A percentile compares a stretch with the other conserved stretches of the same genome.
Evolutionary conservation across 2,329 filamentous ascomycete genomes (phyloP).

Genomic region (Curvularia spicifera): DNA sequence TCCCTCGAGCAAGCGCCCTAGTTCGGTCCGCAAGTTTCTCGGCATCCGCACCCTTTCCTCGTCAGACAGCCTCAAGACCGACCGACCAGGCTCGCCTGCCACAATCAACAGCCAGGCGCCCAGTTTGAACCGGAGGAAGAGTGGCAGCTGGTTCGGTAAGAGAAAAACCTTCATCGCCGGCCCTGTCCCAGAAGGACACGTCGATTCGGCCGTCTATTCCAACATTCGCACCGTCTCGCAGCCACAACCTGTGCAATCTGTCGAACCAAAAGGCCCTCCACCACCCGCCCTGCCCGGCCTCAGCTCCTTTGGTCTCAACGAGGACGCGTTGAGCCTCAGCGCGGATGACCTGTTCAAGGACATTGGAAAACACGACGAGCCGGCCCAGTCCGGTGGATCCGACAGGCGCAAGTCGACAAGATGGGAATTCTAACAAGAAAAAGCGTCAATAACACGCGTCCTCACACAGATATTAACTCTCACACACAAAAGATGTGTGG

Average conservation of each 20-base stretch:
- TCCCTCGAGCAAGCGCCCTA: conserved; percentile 43
- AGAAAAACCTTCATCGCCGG: conserved; percentile 46
- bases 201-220: conserved; percentile 28
- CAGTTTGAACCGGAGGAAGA: conserved; percentile 47
- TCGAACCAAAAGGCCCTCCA: conserved; percentile 45
- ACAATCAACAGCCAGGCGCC: conserved; percentile 43
- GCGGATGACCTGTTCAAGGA: conserved; percentile 52
- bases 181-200: conserved; percentile 43
- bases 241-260: conserved; percentile 14
- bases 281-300: conserved; percentile 51
- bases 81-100: conserved; percentile 46
- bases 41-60: conserved; percentile 48
- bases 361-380: conserved; percentile 29
- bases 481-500: background rate
- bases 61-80: conserved; percentile 46
- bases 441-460: background rate
- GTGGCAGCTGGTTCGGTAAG: conserved; percentile 51
- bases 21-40: conserved; percentile 51
- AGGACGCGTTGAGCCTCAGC: conserved; percentile 42
- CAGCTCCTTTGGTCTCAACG: conserved; percentile 45
- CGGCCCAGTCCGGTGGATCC: background rate
- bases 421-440: conserved; percentile 18
- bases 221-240: conserved; percentile 33
- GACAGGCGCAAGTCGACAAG: conserved; percentile 24
- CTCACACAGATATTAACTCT: background rate